Evolutionary conservation across 176 grass and related monocot species (phyloP).

Genomic region (Avena atlantica): DNA sequence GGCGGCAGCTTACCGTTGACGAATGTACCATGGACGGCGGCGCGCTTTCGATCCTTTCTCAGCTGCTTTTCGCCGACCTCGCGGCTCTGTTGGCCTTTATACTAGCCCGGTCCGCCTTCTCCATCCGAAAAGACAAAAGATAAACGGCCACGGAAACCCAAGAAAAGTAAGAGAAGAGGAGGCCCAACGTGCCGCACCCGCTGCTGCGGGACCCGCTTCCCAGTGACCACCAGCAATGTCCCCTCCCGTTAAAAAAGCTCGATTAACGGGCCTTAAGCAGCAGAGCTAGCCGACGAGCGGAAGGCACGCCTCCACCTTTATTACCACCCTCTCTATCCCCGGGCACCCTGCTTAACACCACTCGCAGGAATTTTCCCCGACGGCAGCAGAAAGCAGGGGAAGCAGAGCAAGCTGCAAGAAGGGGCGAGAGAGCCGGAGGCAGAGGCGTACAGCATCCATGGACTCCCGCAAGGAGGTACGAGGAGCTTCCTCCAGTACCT

Average conservation of each 20-base stretch:
- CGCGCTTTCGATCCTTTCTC: neutral
- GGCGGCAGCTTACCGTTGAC: neutral
- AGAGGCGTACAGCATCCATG: slow-evolving; percentile 31
- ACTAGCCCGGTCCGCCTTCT: neutral
- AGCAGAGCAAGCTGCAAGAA: neutral
- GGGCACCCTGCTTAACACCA: neutral
- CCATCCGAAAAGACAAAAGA: neutral
- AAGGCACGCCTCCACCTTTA: neutral
- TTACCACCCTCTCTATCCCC: neutral
- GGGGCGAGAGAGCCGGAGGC: neutral
- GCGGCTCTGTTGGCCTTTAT: neutral
- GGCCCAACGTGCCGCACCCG: neutral
- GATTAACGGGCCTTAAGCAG: neutral
- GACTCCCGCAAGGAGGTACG: slow-evolving; percentile 65
- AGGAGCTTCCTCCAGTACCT: neutral
- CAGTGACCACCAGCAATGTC: neutral
- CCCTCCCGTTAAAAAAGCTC: neutral
- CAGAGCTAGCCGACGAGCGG: neutral
- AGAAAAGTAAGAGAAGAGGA: neutral
- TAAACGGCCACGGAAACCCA: neutral
- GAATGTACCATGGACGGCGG: neutral
- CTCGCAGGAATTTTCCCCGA: neutral
- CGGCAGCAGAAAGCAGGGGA: neutral
- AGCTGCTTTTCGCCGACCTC: neutral
- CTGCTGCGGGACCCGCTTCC: neutral